These are phyloP conservation scores for Coniella vitis DNA, from an alignment of 2,329 filamentous ascomycete genomes.

Conservation along the genomic window DNA sequence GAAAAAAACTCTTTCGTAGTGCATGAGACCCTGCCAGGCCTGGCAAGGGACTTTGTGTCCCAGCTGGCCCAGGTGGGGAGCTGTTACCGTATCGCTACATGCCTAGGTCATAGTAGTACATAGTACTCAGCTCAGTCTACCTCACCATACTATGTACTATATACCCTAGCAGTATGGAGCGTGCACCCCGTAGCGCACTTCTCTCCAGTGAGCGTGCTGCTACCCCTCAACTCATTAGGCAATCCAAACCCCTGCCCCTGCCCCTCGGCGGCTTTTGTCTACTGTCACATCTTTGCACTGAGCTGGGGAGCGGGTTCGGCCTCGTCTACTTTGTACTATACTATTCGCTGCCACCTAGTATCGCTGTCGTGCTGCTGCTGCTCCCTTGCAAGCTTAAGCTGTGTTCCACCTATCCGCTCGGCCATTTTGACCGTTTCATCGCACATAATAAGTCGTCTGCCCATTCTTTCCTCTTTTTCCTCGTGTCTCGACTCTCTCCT, in stretches of 20 bases:
- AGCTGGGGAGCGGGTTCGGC: background rate
- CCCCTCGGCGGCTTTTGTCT: conserved; percentile 3
- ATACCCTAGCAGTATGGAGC: too few species aligned
- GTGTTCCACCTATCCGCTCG: conserved; percentile 10
- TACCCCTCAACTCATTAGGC: conserved; percentile 5
- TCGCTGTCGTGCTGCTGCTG: background rate
- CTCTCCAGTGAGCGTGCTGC: background rate
- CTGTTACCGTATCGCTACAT: background rate
- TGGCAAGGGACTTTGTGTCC: background rate
- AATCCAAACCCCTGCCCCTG: background rate
- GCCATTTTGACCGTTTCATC: conserved; percentile 2
- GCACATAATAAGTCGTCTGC: conserved; percentile 11
- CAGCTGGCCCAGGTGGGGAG: background rate
- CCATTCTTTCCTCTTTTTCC: conserved; percentile 2
- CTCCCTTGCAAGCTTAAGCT: conserved; percentile 4
- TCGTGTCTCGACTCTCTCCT: background rate
- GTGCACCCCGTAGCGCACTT: background rate
- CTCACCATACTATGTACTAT: too few species aligned
- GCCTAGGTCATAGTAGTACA: too few species aligned
- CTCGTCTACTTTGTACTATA: background rate
- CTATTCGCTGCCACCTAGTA: background rate
- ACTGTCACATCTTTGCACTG: background rate
- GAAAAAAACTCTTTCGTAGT: background rate
- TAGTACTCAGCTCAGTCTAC: too few species aligned
- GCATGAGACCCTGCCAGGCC: background rate